phyloP scores from a whole-genome alignment of 768 basidiomycete genomes.

The Pleurotus djamor region DNA sequence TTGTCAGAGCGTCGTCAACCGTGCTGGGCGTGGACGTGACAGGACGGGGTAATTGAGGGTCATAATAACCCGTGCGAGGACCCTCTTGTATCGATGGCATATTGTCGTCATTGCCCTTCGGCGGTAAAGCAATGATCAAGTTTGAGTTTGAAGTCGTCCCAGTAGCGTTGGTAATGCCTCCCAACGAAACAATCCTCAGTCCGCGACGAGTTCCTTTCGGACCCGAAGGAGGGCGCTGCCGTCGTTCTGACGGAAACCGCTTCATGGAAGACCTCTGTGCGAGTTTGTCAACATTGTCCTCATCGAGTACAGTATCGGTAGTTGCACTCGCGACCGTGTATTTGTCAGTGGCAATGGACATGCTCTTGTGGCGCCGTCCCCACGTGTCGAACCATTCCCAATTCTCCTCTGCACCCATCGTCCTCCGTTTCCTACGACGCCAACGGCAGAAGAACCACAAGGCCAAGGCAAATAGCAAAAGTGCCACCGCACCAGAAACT shows the following conservation, averaged over 20 bases:
- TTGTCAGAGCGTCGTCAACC: background rate
- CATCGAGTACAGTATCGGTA: background rate
- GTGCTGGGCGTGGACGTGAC: background rate
- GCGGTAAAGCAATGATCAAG: background rate
- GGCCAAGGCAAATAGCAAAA: background rate
- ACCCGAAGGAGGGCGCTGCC: background rate
- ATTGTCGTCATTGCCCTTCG: background rate
- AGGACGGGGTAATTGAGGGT: background rate
- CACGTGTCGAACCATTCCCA: slow-evolving; percentile 4
- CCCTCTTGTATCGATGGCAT: background rate
- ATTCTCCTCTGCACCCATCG: background rate
- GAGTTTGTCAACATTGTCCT: background rate
- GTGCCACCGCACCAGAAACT: background rate
- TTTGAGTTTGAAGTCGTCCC: background rate
- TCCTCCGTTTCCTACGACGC: background rate
- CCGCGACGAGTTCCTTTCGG: background rate
- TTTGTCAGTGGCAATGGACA: background rate
- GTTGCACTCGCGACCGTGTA: background rate
- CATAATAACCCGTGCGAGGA: background rate
- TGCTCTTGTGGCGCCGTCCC: background rate
- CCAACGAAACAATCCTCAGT: background rate
- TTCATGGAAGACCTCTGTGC: background rate
- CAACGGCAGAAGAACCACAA: background rate
- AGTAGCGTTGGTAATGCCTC: background rate
- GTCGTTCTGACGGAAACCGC: background rate